Conservation (phyloP, 1,139 yeast species). For the Blastobotrys raffinosifermentans region DNA sequence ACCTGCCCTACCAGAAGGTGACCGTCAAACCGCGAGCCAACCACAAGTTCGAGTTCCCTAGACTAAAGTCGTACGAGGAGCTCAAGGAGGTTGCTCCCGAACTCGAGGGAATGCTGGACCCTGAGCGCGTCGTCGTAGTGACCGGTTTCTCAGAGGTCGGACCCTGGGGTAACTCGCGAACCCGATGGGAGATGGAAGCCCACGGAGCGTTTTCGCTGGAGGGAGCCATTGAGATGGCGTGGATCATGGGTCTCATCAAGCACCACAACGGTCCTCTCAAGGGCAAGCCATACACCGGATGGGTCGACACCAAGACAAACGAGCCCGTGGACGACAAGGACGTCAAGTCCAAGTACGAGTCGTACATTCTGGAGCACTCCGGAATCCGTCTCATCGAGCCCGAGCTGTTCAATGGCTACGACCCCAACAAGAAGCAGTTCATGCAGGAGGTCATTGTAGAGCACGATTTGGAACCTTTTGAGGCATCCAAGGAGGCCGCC, state of each 20-base stretch:
- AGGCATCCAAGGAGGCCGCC: slow-evolving; percentile 91
- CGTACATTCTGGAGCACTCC: slow-evolving; percentile 79
- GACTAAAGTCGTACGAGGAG: slow-evolving; percentile 67
- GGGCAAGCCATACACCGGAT: slow-evolving; percentile 84
- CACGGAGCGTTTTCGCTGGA: slow-evolving; percentile 92
- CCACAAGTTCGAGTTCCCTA: slow-evolving; percentile 91
- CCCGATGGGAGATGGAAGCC: slow-evolving; percentile 99
- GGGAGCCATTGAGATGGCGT: slow-evolving; percentile 98
- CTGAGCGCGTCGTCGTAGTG: slow-evolving; percentile 85
- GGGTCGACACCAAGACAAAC: slow-evolving; percentile 94
- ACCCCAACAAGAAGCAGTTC: slow-evolving; percentile 87
- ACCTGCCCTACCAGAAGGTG: slow-evolving; percentile 73
- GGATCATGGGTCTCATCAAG: slow-evolving; percentile 97
- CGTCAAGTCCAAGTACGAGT: slow-evolving; percentile 85
- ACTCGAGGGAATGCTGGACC: slow-evolving; percentile 85
- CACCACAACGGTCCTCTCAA: slow-evolving; percentile 90
- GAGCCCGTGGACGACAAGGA: slow-evolving; percentile 94
- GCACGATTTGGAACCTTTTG: slow-evolving; percentile 94
- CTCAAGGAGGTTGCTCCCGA: slow-evolving; percentile 62
- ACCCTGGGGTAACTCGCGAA: slow-evolving; percentile 99
- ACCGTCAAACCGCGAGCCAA: slow-evolving; percentile 87
- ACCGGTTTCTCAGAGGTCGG: slow-evolving; percentile 98
- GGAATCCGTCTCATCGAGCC: slow-evolving; percentile 98
- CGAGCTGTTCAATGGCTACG: slow-evolving; percentile 86
- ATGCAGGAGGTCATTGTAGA: slow-evolving; percentile 94